Conservation (phyloP, 179 eudicot genomes). For the Beta lomatogona region DNA sequence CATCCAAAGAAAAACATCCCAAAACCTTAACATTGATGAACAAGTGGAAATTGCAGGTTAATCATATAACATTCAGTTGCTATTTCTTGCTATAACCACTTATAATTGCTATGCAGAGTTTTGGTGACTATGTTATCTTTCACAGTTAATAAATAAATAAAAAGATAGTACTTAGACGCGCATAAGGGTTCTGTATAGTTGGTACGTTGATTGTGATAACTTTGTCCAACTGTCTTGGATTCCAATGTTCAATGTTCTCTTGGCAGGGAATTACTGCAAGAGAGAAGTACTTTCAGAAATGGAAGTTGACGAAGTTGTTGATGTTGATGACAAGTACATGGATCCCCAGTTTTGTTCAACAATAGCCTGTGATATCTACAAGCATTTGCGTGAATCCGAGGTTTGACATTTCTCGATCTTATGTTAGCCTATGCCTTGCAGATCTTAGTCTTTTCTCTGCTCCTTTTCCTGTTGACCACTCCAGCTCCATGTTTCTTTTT, state of each 20-base stretch:
- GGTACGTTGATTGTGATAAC: too few species aligned
- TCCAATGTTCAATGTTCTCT: neutral
- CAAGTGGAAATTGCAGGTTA: slow-evolving; percentile 48
- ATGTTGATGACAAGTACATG: slow-evolving; percentile 63
- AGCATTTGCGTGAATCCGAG: slow-evolving; percentile 84
- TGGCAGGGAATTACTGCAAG: slow-evolving; percentile 60
- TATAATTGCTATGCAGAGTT: too few species aligned
- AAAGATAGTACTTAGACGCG: too few species aligned
- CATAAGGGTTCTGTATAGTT: too few species aligned
- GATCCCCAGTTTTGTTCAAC: slow-evolving; percentile 93
- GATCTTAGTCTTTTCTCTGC: neutral
- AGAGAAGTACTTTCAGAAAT: slow-evolving; percentile 54
- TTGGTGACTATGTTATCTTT: too few species aligned
- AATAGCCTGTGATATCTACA: slow-evolving; percentile 91
- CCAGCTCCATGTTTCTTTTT: too few species aligned
- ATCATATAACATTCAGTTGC: slow-evolving; percentile 14
- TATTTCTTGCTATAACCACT: neutral
- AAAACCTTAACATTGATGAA: slow-evolving; percentile 61
- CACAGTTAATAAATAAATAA: neutral
- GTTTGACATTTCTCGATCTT: slow-evolving; percentile 30
- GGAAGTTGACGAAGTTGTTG: slow-evolving; percentile 48
- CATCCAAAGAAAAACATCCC: slow-evolving; percentile 63
- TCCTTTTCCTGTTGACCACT: too few species aligned
- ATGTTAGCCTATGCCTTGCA: neutral
- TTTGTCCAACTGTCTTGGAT: too few species aligned